Base-by-base conservation (phyloP, 208 protist species). In the Crithidia sp. region DNA sequence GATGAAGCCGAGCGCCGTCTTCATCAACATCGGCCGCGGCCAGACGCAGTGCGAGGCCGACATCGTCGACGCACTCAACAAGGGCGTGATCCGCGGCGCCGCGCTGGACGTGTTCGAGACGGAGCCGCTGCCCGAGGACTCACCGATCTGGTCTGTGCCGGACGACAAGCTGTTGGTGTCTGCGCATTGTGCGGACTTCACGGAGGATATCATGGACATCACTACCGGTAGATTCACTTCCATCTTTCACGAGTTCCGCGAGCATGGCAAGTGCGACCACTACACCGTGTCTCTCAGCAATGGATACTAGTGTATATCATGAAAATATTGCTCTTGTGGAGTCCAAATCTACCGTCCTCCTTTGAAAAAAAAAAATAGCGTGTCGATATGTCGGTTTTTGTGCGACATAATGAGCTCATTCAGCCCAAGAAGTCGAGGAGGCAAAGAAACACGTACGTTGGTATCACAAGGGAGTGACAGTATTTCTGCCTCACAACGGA, bases 11-110 rank as follows among this genome's bases (percentile, higher is more conserved):
- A 84, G 52, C 19, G 86, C 87, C 17, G 74, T 93, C 43, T 95
- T 93, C 83, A 93, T 97, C 83, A 95, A 92, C 74, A 95, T 95
- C 71, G 91, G 93, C 52, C 84, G 93, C 7, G 93, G 93, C 55
- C 52, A 68, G 56, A 90, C 87, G 47, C 85, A 91, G 71, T 75
- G 76, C 55, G 93, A 96, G 62, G 75, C 65, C 5, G 89, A 92
- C 67, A 61, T 97, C 28, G 53, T 74, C n/a, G 71, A 83, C 36
- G 93, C 90, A 10, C 77, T 97, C 16, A 65, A 87, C 16, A 74
- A 62, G 3, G 84, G 80, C 55, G 74, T 73, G n/a, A 95, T 97
- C 41, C 76, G 76, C 10, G 91, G 77, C 71, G 93, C 90, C 5
- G 85, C 85, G 16, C 80, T 97, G 36, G 90, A 97, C 67, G 93